Evolutionary conservation across 441 rosid species (phyloP).

Genomic region (Corymbia calophylla): DNA sequence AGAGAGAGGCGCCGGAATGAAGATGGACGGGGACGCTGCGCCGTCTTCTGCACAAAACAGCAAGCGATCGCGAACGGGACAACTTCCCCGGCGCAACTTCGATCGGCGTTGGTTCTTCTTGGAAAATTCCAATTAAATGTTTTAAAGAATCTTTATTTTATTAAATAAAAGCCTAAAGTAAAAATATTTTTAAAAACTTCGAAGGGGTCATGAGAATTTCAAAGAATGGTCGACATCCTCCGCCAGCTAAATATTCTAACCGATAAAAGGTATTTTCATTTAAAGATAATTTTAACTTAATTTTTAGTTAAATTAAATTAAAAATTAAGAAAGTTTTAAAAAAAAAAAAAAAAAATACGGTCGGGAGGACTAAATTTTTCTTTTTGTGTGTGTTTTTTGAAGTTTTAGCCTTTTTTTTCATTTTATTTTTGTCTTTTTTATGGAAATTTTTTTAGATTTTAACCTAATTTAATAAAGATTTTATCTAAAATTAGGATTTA

Average conservation of each 20-base stretch:
- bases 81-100: not conserved
- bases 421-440: too few species aligned
- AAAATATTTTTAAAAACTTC: not conserved
- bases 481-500: too few species aligned
- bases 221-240: not conserved
- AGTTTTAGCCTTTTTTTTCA: too few species aligned
- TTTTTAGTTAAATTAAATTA: too few species aligned
- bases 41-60: not conserved
- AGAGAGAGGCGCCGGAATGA: not conserved
- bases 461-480: too few species aligned
- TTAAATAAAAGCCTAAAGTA: not conserved
- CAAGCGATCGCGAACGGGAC: not conserved
- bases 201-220: not conserved
- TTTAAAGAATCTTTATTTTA: not conserved
- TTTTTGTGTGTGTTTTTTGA: too few species aligned
- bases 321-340: too few species aligned
- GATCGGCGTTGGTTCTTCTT: not conserved
- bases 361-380: too few species aligned
- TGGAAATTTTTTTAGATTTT: too few species aligned
- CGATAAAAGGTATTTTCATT: rapidly evolving
- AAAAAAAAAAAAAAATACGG: too few species aligned
- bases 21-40: not conserved
- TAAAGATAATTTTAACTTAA: too few species aligned
- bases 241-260: too few species aligned
- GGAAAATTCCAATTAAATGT: not conserved